Evolutionary conservation across 352 stramenopile genomes (phyloP).

Genomic region (Phytophthora litchii): DNA sequence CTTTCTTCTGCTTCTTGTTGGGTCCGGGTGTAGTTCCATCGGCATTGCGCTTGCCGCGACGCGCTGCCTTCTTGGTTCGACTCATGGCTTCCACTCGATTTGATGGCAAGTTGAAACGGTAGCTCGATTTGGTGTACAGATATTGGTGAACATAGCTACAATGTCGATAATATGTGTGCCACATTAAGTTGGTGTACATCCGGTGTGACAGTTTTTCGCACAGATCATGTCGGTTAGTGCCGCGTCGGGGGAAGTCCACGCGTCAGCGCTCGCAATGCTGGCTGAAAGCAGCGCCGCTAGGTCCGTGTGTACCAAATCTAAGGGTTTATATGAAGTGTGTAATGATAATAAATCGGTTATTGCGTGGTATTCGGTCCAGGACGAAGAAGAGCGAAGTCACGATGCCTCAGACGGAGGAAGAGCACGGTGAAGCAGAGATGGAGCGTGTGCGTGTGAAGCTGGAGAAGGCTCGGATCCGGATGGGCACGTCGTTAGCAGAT

Average conservation of each 20-base stretch:
- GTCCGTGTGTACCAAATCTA: not conserved
- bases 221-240: slow-evolving; percentile 16
- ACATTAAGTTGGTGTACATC: slow-evolving; percentile 6
- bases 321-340: not conserved
- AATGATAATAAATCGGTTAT: not conserved
- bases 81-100: slow-evolving; percentile 46
- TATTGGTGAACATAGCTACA: no score
- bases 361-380: not conserved
- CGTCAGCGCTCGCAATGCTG: slow-evolving; percentile 15
- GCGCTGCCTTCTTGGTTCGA: slow-evolving; percentile 51
- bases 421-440: slow-evolving; percentile 27
- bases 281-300: slow-evolving; percentile 23
- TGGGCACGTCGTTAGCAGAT: slow-evolving; percentile 26
- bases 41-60: slow-evolving; percentile 47
- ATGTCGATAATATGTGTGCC: not conserved
- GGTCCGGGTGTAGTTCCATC: slow-evolving; percentile 15
- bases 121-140: slow-evolving; percentile 10
- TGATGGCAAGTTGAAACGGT: slow-evolving; percentile 3
- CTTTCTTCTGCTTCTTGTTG: slow-evolving; percentile 54
- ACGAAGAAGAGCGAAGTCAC: slow-evolving; percentile 2
- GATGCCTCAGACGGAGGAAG: slow-evolving; percentile 6
- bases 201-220: slow-evolving; percentile 23
- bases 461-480: slow-evolving; percentile 42
- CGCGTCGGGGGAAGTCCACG: slow-evolving; percentile 6
- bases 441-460: slow-evolving; percentile 49